Conservation (phyloP, 257 asterid species). For the Eucommia ulmoides region DNA sequence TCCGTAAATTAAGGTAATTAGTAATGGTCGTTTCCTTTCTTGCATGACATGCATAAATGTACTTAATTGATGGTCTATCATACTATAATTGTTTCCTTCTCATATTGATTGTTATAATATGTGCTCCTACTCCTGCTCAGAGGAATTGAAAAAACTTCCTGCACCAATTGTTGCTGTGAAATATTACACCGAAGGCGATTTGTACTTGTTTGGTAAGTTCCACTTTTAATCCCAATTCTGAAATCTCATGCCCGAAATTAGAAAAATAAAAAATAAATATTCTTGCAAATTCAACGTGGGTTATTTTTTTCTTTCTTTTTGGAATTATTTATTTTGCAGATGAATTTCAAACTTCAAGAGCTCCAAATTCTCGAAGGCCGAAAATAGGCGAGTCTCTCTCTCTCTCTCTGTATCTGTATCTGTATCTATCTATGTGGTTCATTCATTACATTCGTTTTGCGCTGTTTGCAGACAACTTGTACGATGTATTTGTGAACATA, state of each 20-base stretch:
- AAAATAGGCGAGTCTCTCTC: constrained; percentile 60
- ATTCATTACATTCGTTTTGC: not conserved
- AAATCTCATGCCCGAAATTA: not conserved
- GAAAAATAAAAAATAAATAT: too few relatives aligned
- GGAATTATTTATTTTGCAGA: constrained; percentile 31
- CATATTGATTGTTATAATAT: too few relatives aligned
- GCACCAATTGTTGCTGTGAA: constrained; percentile 66
- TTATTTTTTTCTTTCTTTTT: too few relatives aligned
- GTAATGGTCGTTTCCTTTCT: too few relatives aligned
- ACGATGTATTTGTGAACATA: constrained; percentile 69
- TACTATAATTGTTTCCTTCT: too few relatives aligned
- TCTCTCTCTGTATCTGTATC: too few relatives aligned
- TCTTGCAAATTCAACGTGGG: too few relatives aligned
- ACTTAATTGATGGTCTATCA: too few relatives aligned
- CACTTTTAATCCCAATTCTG: constrained; percentile 5
- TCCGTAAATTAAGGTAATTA: too few relatives aligned
- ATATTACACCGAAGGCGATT: constrained; percentile 82
- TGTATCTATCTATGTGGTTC: too few relatives aligned
- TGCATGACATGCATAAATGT: too few relatives aligned
- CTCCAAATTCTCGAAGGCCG: constrained; percentile 77
- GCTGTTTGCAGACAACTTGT: constrained; percentile 53
- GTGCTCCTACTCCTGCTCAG: too few relatives aligned
- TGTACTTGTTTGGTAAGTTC: constrained; percentile 82
- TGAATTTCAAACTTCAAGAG: constrained; percentile 82
- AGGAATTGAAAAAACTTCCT: constrained; percentile 58